Base-by-base conservation (phyloP, 768 basidiomycete genomes). In the Rhodotorula diobovata region DNA sequence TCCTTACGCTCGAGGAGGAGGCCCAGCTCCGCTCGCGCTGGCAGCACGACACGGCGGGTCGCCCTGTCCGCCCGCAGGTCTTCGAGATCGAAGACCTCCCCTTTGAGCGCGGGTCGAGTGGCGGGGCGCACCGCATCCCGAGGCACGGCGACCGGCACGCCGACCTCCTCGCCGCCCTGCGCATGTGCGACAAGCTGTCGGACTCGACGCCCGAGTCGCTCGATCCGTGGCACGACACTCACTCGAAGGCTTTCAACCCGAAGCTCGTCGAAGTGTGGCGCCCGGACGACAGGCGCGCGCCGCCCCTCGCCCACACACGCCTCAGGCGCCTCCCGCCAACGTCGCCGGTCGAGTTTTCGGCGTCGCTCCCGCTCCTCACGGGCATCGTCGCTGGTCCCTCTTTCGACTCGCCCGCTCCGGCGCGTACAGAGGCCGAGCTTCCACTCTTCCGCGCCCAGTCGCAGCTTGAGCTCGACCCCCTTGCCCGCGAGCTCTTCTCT, bases 141-240 rank as follows among this genome's bases (percentile, higher is more conserved):
- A 45, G 46, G 21, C 70, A 75, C 54, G 35, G 64, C n/a, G 54
- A 55, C 7, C 67, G 67, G 4, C 61, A 66, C 58, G 41, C 30
- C 61, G 67, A 71, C n/a, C 45, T 66, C 21, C 32, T 75, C 45
- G 2, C 56, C 23, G 46, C 67, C 1, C 37, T 71, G 45, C 18
- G 34, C 2, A 39, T 30, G 28, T 56, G 30, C 20, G 62, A 62
- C 21, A 28, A 61, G 34, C 55, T 75, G 50, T 57, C 54, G 30
- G 73, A 75, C 43, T 39, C 28, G n/a, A 56, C 57, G 35, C 30
- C 45, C 11, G 28, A 37, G 12, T 67, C 61, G 32, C 62, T 74
- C 46, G 73, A 75, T n/a, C 11, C 3, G 10, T 75, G 73, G 73
- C 67, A 71, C 67, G 73, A 68, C 16, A 60, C 46, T 35, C 56